phyloP scores from a whole-genome alignment of 192 early-diverging fungal genomes.

The Spinellus fusiger region DNA sequence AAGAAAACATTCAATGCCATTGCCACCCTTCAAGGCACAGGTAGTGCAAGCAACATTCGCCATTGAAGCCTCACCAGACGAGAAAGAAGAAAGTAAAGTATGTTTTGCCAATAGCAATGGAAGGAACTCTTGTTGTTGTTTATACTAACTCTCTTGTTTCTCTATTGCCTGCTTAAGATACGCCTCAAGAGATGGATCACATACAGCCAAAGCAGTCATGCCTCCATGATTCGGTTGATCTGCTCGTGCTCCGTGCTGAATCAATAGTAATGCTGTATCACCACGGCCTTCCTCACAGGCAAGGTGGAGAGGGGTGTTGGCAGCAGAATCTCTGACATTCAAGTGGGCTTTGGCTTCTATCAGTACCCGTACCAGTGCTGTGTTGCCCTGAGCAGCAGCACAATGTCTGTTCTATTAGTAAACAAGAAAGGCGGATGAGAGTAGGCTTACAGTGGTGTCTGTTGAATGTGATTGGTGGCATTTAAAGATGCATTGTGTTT shows the following conservation, averaged over 20 bases:
- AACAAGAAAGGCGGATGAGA: neutral
- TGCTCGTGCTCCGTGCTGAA: conserved; percentile 45
- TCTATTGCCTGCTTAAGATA: conserved; percentile 10
- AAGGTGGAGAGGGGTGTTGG: conserved; percentile 54
- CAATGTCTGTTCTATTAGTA: conserved; percentile 38
- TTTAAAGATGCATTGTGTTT: conserved; percentile 44
- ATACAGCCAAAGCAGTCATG: conserved; percentile 44
- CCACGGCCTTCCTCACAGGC: conserved; percentile 59
- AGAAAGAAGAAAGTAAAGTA: too few species aligned
- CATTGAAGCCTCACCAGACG: too few species aligned
- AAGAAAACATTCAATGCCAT: too few species aligned
- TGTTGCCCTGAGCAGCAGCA: conserved; percentile 44
- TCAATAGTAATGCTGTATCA: conserved; percentile 40
- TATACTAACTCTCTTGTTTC: neutral
- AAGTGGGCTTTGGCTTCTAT: conserved; percentile 39
- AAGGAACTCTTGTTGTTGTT: neutral
- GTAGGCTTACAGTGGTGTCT: conserved; percentile 40
- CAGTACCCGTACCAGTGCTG: conserved; percentile 37
- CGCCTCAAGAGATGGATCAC: conserved; percentile 15
- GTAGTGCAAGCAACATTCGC: too few species aligned
- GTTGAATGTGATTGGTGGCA: conserved; percentile 36
- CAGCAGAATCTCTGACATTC: conserved; percentile 37
- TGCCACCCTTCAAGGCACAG: too few species aligned
- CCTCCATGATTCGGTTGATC: conserved; percentile 42
- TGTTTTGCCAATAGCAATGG: neutral